Conservation (phyloP, 176 grass and related monocot genomes). For the Cenchrus americanus region DNA sequence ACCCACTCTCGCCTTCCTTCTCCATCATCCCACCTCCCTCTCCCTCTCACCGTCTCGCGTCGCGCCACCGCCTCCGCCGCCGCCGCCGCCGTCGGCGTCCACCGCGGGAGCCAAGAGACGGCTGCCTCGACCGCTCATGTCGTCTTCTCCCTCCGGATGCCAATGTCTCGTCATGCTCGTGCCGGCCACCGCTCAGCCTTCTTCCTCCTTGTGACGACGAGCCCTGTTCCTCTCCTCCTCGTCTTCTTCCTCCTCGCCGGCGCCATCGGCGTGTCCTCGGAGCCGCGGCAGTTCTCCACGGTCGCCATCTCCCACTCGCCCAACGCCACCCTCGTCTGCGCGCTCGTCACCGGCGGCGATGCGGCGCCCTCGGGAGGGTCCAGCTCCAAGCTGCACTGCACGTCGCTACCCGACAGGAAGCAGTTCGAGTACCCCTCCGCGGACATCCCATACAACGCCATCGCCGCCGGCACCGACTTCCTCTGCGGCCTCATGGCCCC, state of each 20-base stretch:
- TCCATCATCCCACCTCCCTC: background rate
- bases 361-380: background rate
- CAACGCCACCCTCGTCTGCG: conserved; percentile 58
- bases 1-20: background rate
- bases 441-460: conserved; percentile 63
- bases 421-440: conserved; percentile 42
- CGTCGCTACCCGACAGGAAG: conserved; percentile 28
- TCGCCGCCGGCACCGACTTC: conserved; percentile 73
- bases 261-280: conserved; percentile 3
- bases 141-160: conserved; percentile 47
- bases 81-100: background rate
- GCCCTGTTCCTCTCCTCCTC: background rate
- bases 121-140: conserved; percentile 43
- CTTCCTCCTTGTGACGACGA: background rate
- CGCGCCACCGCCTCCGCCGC: background rate
- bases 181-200: background rate
- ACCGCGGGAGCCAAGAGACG: background rate
- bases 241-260: background rate
- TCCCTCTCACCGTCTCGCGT: background rate
- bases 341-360: conserved; percentile 50
- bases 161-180: conserved; percentile 32
- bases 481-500: conserved; percentile 67
- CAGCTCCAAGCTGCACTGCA: conserved; percentile 65
- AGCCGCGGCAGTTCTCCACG: conserved; percentile 57
- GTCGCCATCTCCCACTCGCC: conserved; percentile 55